A percentile compares a stretch with the other conserved stretches of the same genome.
phyloP scores from a whole-genome alignment of 2,329 filamentous ascomycete genomes.

The Fusarium sp. region DNA sequence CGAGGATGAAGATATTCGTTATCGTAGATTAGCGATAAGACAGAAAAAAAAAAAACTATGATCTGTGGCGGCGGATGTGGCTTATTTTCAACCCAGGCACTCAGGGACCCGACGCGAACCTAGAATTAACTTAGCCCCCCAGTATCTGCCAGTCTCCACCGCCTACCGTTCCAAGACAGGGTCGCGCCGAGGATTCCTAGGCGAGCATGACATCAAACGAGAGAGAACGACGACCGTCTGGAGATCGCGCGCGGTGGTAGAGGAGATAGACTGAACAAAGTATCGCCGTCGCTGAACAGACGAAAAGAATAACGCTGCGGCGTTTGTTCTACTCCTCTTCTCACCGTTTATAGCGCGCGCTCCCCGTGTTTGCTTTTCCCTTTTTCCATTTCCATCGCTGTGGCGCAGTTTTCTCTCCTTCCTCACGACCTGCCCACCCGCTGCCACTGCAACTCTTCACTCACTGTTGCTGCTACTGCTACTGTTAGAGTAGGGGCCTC shows the following conservation, averaged over 20 bases:
- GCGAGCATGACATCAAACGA: slow-evolving; percentile 44
- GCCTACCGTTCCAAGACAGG: slow-evolving; percentile 35
- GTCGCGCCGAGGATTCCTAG: slow-evolving; percentile 19
- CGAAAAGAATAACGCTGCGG: not conserved
- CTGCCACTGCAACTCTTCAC: not conserved
- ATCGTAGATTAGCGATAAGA: slow-evolving; percentile 25
- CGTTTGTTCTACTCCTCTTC: not conserved
- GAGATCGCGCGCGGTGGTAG: slow-evolving; percentile 30
- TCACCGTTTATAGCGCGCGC: not conserved
- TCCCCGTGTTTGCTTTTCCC: not conserved
- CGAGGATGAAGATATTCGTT: slow-evolving; percentile 16
- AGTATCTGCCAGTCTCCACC: slow-evolving; percentile 36
- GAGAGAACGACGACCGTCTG: slow-evolving; percentile 22
- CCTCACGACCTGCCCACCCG: not conserved
- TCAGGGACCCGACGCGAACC: not conserved
- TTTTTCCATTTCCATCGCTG: not conserved
- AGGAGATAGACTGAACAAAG: slow-evolving; percentile 15
- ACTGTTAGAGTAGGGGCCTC: not conserved
- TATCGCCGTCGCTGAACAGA: not conserved
- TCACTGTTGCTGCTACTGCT: not conserved
- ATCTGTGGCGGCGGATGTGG: slow-evolving; percentile 25
- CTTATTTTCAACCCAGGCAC: not conserved
- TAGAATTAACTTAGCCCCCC: not conserved
- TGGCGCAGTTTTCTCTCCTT: slow-evolving; percentile 15
- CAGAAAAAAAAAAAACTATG: slow-evolving; percentile 3